phyloP scores from a whole-genome alignment of 305 asterid species.

The Fraxinus ornus region DNA sequence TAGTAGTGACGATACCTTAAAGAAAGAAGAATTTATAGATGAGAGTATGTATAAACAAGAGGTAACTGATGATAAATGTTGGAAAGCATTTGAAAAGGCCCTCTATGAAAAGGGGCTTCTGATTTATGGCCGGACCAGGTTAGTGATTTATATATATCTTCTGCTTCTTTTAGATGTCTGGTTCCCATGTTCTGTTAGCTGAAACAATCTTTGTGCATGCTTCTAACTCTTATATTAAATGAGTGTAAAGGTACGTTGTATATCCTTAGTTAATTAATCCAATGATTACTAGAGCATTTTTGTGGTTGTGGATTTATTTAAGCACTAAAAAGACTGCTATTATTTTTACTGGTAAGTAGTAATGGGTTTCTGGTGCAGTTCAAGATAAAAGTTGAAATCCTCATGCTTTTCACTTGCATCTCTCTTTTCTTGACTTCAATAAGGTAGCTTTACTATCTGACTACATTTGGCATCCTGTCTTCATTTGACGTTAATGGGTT shows the following conservation, averaged over 20 bases:
- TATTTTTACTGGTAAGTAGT: too few species aligned
- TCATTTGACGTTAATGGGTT: background rate
- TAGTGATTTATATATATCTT: conserved; percentile 24
- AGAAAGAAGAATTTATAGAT: conserved; percentile 53
- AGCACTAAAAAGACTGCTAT: too few species aligned
- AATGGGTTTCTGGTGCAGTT: too few species aligned
- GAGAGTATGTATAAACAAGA: conserved; percentile 51
- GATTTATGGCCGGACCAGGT: conserved; percentile 94
- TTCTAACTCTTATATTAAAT: background rate
- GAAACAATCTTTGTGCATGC: conserved; percentile 11
- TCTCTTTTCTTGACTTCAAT: too few species aligned
- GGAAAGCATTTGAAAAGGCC: conserved; percentile 92
- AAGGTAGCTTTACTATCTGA: too few species aligned
- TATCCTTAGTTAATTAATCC: too few species aligned
- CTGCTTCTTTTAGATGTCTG: conserved; percentile 19
- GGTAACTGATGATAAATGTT: conserved; percentile 48
- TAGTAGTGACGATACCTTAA: conserved; percentile 44
- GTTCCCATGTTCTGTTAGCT: background rate
- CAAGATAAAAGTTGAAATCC: too few species aligned
- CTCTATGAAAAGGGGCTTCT: conserved; percentile 90
- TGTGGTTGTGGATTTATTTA: too few species aligned
- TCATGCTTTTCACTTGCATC: too few species aligned
- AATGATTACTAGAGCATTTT: too few species aligned
- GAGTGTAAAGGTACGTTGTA: background rate
- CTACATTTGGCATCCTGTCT: background rate